Base-by-base conservation (phyloP, 164 flowering plant genomes). In the Houttuynia cordata region DNA sequence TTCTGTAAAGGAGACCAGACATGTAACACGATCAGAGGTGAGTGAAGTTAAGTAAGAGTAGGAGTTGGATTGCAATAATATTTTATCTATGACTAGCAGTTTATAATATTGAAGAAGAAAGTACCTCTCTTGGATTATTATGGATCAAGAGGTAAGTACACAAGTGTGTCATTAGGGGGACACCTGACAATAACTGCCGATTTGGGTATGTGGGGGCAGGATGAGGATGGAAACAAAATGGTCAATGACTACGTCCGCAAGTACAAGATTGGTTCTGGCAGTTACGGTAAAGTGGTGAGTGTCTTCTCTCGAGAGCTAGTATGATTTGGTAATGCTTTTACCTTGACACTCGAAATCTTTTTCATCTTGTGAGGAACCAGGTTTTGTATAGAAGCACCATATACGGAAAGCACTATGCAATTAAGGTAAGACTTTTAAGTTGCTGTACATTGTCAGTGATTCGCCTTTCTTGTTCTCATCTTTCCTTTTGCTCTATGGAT, bases 261-360 rank as follows among this genome's bases (percentile, higher is more conserved):
- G 72, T 64, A 57, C 58, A 94, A 78, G 73, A 87, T 94, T 69
- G 97, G 96, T 54, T 65, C 91, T 69, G 99, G 99, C 42, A 91
- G 96, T 79, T 94, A 91, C 63, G 97, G 96, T 6, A 94, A 94
- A 94, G 97, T 94, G 91, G 99, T 93, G 70, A 79, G 25, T 8
- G 15, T 53, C 17, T 54, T 17, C 15, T 23, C 57, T 54, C 10
- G 57, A 23, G 34, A 54, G 49, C 49, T 12, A 45, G 17, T 3
- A 7, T 7, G 2, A 3, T 7, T 54, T 54, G 12, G 14, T 17
- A 54, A 12, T 12, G 17, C 49, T 45, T 45, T 0, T 45, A 10
- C 12, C 0, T 45, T 12, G 17, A 45, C 3, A 17, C 4, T 45
- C 49, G 12, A 24, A 24, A 24, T 10, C 12, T 45, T 34, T n/a